phyloP scores from a whole-genome alignment of 257 asterid genomes.

The Petunia axillaris region DNA sequence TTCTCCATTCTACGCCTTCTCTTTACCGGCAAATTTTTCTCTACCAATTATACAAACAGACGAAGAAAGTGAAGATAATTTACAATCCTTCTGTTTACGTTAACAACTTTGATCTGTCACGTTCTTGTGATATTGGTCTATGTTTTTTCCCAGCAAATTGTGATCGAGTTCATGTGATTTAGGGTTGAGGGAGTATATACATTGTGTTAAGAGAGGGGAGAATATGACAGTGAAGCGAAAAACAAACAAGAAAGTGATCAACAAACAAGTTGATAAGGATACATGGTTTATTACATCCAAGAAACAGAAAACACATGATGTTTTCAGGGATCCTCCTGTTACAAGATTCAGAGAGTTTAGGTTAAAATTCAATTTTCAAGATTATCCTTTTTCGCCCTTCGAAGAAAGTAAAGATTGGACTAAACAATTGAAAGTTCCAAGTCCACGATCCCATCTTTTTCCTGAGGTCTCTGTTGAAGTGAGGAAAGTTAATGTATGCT shows the following conservation, averaged over 20 bases:
- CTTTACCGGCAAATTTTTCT: neutral
- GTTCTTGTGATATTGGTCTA: neutral
- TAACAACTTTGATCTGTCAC: neutral
- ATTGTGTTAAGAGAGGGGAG: neutral
- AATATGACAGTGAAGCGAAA: constrained; percentile 1
- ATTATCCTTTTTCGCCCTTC: neutral
- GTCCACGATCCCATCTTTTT: constrained; percentile 4
- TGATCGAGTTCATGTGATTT: neutral
- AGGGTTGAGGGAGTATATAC: neutral
- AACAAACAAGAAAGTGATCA: neutral
- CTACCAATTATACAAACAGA: neutral
- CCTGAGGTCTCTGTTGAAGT: neutral
- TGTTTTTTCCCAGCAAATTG: neutral
- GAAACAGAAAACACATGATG: constrained; percentile 7
- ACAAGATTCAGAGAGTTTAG: constrained; percentile 1
- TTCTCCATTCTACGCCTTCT: neutral
- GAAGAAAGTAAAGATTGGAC: neutral
- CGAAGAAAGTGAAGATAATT: neutral
- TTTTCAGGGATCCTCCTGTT: neutral
- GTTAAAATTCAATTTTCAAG: neutral
- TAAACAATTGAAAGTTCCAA: neutral
- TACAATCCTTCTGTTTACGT: neutral
- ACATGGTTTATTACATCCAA: constrained; percentile 7
- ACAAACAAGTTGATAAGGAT: neutral
- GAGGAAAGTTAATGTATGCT: constrained; percentile 7